Conservation (phyloP, 2,329 filamentous ascomycete species). For the Cytospora mali region DNA sequence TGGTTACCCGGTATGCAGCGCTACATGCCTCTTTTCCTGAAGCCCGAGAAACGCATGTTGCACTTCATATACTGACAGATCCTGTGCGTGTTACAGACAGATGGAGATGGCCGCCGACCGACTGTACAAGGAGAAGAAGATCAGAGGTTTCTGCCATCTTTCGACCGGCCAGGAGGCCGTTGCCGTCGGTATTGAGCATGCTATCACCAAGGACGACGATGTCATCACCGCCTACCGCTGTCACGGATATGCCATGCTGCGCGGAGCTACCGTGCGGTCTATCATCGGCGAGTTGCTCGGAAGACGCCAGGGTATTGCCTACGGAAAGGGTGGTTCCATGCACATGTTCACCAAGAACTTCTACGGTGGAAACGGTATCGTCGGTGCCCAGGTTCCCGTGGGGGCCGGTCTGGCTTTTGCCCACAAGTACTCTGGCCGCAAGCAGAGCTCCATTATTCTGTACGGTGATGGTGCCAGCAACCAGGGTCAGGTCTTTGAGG, state of each 20-base stretch:
- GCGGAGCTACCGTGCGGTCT: constrained; percentile 83
- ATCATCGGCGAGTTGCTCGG: constrained; percentile 97
- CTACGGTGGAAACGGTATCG: constrained; percentile 98
- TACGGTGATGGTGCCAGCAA: constrained; percentile 99
- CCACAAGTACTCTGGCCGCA: constrained; percentile 87
- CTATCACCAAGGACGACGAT: constrained; percentile 87
- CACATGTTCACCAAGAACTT: constrained; percentile 99
- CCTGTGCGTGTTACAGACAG: constrained; percentile 60
- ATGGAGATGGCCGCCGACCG: constrained; percentile 99
- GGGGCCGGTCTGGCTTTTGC: constrained; percentile 96
- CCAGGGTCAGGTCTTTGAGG: constrained; percentile 99
- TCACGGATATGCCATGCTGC: constrained; percentile 98
- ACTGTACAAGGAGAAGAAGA: constrained; percentile 99
- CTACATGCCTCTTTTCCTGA: constrained; percentile 1
- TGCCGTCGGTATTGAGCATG: constrained; percentile 94
- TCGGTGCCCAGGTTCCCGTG: constrained; percentile 96
- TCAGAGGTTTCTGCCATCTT: constrained; percentile 98
- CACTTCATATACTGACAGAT: constrained; percentile 24
- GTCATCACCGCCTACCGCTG: constrained; percentile 98
- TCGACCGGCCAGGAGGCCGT: constrained; percentile 98
- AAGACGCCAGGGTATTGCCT: constrained; percentile 93
- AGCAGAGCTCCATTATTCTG: constrained; percentile 84
- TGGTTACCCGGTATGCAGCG: constrained; percentile 75
- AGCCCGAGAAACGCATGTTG: background rate
- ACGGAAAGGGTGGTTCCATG: constrained; percentile 99